Evolutionary conservation across 108 stramenopile genomes (phyloP).

Genomic region (Stephanodiscus triporus): DNA sequence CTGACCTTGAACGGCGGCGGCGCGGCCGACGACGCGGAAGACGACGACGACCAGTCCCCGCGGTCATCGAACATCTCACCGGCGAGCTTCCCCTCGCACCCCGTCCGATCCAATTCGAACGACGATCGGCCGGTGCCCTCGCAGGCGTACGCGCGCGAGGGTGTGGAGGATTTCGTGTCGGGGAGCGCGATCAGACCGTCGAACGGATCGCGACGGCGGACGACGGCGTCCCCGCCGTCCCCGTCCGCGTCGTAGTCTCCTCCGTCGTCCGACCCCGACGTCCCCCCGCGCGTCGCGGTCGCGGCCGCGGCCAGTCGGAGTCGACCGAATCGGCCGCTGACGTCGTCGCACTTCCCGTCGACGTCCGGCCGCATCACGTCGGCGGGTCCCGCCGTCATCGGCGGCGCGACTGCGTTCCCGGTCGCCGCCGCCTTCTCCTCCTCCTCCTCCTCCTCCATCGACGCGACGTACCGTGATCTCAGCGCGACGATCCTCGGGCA

Average conservation of each 20-base stretch:
- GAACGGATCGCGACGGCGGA: constrained; percentile 8
- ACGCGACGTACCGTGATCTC: constrained; percentile 9
- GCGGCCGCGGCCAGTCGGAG: no score
- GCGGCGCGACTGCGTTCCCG: no score
- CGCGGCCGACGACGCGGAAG: background rate
- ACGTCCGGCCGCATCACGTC: no score
- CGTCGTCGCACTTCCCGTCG: no score
- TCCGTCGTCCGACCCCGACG: background rate
- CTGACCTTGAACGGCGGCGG: constrained; percentile 33
- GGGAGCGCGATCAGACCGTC: constrained; percentile 41
- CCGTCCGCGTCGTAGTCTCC: background rate
- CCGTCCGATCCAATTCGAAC: constrained; percentile 29
- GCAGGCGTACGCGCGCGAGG: constrained; percentile 24
- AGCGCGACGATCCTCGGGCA: constrained; percentile 43
- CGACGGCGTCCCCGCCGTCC: background rate
- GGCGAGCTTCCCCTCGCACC: constrained; percentile 29
- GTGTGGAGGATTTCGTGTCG: constrained; percentile 27
- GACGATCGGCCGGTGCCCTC: constrained; percentile 6
- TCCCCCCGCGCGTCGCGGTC: no score
- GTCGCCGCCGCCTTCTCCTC: background rate
- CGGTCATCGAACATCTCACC: constrained; percentile 47
- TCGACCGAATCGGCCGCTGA: no score
- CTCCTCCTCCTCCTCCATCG: background rate
- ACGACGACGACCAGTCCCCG: background rate
- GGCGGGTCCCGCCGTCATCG: no score